Evolutionary conservation across 441 rosid genomes (phyloP).

Genomic region (Erodium moschatum): DNA sequence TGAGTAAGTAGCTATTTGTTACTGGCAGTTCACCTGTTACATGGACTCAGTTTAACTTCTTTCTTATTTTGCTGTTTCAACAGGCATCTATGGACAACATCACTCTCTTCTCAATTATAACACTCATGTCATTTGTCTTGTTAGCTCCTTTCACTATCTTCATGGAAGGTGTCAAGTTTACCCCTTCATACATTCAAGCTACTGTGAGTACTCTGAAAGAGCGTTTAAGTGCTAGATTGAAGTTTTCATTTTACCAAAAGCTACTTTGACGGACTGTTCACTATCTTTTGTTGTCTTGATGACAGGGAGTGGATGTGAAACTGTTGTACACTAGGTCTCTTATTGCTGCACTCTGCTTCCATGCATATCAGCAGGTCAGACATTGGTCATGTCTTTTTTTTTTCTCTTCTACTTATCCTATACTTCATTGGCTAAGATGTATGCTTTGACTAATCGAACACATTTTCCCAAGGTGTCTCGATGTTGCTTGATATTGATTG

Average conservation of each 20-base stretch:
- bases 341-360: conserved; percentile 83
- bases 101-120: conserved; percentile 85
- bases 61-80: conserved; percentile 1
- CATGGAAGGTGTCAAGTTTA: conserved; percentile 80
- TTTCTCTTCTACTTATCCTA: background rate
- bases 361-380: conserved; percentile 93
- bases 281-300: conserved; percentile 16
- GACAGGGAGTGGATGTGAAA: conserved; percentile 77
- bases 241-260: background rate
- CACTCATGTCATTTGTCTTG: conserved; percentile 75
- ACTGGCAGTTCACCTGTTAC: background rate
- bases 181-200: conserved; percentile 71
- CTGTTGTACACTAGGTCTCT: conserved; percentile 55
- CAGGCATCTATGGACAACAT: conserved; percentile 96
- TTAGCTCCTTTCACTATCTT: conserved; percentile 71
- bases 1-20: background rate
- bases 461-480: background rate
- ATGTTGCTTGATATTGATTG: background rate
- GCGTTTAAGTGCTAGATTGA: conserved; percentile 10
- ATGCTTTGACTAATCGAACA: background rate
- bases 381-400: conserved; percentile 11
- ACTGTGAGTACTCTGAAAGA: conserved; percentile 53
- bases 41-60: background rate
- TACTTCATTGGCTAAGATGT: background rate
- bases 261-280: conserved; percentile 3